A percentile compares a stretch with the other conserved stretches of the same genome.
phyloP scores from a whole-genome alignment of 2,329 filamentous ascomycete genomes.

The Aspergillus fischeri region DNA sequence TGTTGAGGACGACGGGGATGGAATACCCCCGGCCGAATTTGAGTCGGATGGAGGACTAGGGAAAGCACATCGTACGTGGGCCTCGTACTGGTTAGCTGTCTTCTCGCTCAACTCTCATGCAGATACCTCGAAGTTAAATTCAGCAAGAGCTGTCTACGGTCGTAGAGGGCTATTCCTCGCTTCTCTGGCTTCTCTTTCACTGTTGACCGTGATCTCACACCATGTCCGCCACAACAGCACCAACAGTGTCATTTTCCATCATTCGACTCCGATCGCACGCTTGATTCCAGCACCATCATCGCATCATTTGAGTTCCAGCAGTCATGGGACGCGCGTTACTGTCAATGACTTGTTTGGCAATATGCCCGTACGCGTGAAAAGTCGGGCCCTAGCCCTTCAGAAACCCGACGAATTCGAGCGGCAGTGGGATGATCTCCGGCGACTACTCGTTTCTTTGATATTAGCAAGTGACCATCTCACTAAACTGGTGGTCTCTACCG shows the following conservation, averaged over 20 bases:
- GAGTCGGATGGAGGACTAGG: conserved; percentile 64
- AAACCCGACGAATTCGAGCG: conserved; percentile 52
- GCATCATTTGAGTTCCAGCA: conserved; percentile 52
- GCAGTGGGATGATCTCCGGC: conserved; percentile 63
- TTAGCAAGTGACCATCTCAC: conserved; percentile 62
- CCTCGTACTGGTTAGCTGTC: background rate
- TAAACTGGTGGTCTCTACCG: conserved; percentile 57
- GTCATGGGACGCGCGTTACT: conserved; percentile 69
- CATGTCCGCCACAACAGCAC: conserved; percentile 49
- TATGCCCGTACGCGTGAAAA: conserved; percentile 86
- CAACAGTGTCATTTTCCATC: conserved; percentile 66
- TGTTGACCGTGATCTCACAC: conserved; percentile 72
- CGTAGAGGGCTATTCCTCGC: conserved; percentile 70
- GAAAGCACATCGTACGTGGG: conserved; percentile 61
- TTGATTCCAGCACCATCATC: conserved; percentile 58
- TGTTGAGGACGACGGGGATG: conserved; percentile 79
- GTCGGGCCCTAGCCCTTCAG: conserved; percentile 57
- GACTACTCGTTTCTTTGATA: conserved; percentile 59
- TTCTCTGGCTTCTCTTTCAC: conserved; percentile 69
- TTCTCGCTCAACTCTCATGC: conserved; percentile 7
- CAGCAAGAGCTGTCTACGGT: conserved; percentile 54
- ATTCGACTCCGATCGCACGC: conserved; percentile 62
- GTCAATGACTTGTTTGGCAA: conserved; percentile 82
- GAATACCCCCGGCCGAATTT: conserved; percentile 74
- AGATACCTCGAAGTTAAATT: conserved; percentile 75